Evolutionary conservation across 805 yeast genomes (phyloP), one percentile per base, ranked within the genome.

Genomic region (Candida qinlingensis): DNA sequence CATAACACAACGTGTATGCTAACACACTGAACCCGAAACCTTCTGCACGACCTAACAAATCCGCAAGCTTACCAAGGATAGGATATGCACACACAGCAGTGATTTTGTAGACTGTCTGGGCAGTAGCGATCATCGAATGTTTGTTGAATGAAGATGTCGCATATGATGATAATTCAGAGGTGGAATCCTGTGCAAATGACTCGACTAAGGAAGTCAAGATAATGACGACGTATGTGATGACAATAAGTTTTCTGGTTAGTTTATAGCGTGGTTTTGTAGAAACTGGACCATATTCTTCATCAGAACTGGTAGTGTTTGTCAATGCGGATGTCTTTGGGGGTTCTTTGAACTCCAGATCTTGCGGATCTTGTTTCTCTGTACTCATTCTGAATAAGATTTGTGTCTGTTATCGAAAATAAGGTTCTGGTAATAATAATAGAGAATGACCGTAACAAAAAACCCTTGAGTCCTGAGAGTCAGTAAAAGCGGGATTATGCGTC

Each of bases 81-180:
- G 74, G 71, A 47, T 68, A 66, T 2, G 68, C 60, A 12, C 67
- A 65, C 30, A 71, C 67, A 37, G 66, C 63, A 26, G 72, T 53
- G 50, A 71, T 66, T 38, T 68, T 64, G 47, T 67, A 68, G 4
- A 68, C 70, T 27, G 69, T 70, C 35, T 64, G 66, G 26, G 70
- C 67, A 10, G 70, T 67, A 2, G 74, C 55, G 10, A 71, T 59
- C 44, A 69, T 50, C 5, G 75, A 66, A 51, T 68, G 72, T n/a
- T 62, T 61, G 44, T 62, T 53, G 57, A 70, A 70, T 25, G 59
- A 52, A n/a, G 72, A 65, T 5, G 73, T 67, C 7, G 72, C 74
- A 44, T 62, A 63, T 6, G 63, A 56, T 42, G 46, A 51, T 41
- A 60, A 49, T 31, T 53, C 54, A 11, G 49, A 47, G 4, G 65